Evolutionary conservation across 768 basidiomycete species (phyloP).

Genomic region (Cubamyces sp.): DNA sequence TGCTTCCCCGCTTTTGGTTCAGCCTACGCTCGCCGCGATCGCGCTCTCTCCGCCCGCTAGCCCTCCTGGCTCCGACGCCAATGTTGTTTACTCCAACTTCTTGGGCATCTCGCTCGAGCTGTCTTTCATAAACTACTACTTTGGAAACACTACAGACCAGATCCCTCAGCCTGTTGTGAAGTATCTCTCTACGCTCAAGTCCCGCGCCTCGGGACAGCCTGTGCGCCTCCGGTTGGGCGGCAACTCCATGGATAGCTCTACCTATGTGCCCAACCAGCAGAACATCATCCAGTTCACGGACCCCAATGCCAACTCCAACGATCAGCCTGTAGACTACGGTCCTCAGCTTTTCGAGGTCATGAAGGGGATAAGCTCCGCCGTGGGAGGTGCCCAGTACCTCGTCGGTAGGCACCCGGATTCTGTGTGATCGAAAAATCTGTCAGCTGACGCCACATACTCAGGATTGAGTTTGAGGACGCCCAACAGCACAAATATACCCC

Average conservation of each 20-base stretch:
- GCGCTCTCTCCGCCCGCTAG: slow-evolving; percentile 29
- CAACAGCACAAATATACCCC: slow-evolving; percentile 39
- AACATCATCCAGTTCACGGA: slow-evolving; percentile 46
- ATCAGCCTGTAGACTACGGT: slow-evolving; percentile 53
- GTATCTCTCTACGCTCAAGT: slow-evolving; percentile 58
- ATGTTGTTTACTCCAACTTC: slow-evolving; percentile 54
- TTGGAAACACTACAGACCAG: slow-evolving; percentile 54
- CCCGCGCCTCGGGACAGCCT: slow-evolving; percentile 44
- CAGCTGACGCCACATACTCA: slow-evolving; percentile 25
- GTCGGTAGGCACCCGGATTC: slow-evolving; percentile 32
- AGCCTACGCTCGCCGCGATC: slow-evolving; percentile 23
- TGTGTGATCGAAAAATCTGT: slow-evolving; percentile 10
- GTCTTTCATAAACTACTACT: slow-evolving; percentile 61
- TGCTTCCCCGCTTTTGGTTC: slow-evolving; percentile 1
- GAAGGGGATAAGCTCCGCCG: slow-evolving; percentile 39
- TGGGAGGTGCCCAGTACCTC: slow-evolving; percentile 38
- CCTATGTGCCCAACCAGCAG: slow-evolving; percentile 44
- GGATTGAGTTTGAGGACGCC: slow-evolving; percentile 49
- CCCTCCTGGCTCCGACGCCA: slow-evolving; percentile 39
- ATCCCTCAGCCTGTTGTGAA: slow-evolving; percentile 60
- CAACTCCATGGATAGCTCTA: slow-evolving; percentile 49
- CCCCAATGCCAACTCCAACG: slow-evolving; percentile 43
- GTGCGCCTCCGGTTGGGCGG: slow-evolving; percentile 56
- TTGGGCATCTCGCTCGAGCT: slow-evolving; percentile 70
- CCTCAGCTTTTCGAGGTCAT: slow-evolving; percentile 52